Conservation (phyloP, 352 stramenopile species). For the Phytophthora boehmeriae region DNA sequence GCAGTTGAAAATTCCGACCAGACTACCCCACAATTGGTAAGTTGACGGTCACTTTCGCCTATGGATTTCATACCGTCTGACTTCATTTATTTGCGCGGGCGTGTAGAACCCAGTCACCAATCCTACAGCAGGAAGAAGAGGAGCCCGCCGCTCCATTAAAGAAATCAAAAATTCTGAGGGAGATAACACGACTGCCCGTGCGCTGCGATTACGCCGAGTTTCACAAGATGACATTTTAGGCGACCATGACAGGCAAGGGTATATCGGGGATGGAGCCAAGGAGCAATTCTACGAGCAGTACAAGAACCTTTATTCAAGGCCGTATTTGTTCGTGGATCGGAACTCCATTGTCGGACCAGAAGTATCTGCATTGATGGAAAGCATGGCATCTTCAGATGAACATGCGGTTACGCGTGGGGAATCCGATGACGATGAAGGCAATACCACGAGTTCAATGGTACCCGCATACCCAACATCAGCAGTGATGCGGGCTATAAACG, state of each 20-base stretch:
- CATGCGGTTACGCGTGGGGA: slow-evolving; percentile 10
- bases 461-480: slow-evolving; percentile 49
- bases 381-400: slow-evolving; percentile 4
- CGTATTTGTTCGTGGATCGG: slow-evolving; percentile 64
- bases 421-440: slow-evolving; percentile 16
- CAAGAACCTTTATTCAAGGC: slow-evolving; percentile 59
- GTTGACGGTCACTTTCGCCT: neutral
- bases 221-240: slow-evolving; percentile 48
- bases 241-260: slow-evolving; percentile 50
- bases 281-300: slow-evolving; percentile 70
- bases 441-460: slow-evolving; percentile 28
- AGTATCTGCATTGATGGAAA: neutral
- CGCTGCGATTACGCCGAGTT: slow-evolving; percentile 29
- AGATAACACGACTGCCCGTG: slow-evolving; percentile 26
- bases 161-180: slow-evolving; percentile 1
- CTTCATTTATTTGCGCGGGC: neutral
- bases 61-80: neutral
- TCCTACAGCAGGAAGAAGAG: neutral
- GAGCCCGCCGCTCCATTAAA: neutral
- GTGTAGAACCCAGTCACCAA: slow-evolving; percentile 12
- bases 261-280: slow-evolving; percentile 68
- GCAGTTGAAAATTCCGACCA: neutral
- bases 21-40: slow-evolving; percentile 16
- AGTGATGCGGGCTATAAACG: slow-evolving; percentile 46
- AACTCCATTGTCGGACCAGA: slow-evolving; percentile 12